These are phyloP conservation scores for Amphichorda felina DNA, from an alignment of 2,329 filamentous ascomycete species.

Conservation along the genomic window DNA sequence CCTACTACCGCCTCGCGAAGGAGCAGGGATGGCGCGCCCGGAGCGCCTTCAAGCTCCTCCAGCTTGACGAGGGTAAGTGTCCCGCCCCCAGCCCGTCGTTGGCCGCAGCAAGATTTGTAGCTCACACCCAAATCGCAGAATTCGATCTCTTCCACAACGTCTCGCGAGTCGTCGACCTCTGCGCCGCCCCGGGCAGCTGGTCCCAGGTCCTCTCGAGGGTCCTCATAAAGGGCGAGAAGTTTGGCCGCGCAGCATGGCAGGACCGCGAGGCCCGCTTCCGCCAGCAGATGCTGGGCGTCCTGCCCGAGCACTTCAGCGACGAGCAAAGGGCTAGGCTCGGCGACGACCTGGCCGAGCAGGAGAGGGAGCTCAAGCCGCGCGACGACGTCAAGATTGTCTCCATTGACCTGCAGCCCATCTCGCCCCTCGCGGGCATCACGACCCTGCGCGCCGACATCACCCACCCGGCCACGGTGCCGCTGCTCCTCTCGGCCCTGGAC, in stretches of 20 bases:
- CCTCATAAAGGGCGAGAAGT: conserved; percentile 85
- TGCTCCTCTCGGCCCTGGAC: conserved; percentile 77
- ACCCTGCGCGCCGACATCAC: conserved; percentile 94
- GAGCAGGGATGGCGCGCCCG: conserved; percentile 97
- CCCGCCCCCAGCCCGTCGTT: not conserved
- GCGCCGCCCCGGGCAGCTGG: conserved; percentile 93
- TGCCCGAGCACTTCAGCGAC: conserved; percentile 18
- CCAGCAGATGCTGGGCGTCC: conserved; percentile 45
- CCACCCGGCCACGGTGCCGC: conserved; percentile 85
- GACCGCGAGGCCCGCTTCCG: conserved; percentile 62
- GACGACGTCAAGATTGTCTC: conserved; percentile 85
- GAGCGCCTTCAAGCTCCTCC: conserved; percentile 92
- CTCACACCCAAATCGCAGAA: conserved; percentile 36
- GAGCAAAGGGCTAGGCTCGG: conserved; percentile 9
- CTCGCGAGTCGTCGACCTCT: conserved; percentile 87
- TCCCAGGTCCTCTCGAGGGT: conserved; percentile 91
- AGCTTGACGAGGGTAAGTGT: conserved; percentile 64
- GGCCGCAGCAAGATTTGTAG: not conserved
- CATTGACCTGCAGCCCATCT: conserved; percentile 94
- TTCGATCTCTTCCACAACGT: conserved; percentile 90
- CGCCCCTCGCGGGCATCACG: conserved; percentile 81
- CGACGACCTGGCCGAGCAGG: conserved; percentile 7
- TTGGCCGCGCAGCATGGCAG: conserved; percentile 77
- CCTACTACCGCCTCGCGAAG: conserved; percentile 94
- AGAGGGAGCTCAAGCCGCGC: conserved; percentile 29